Evolutionary conservation across 805 yeast species (phyloP).

Genomic region (Dipodascus albidus): DNA sequence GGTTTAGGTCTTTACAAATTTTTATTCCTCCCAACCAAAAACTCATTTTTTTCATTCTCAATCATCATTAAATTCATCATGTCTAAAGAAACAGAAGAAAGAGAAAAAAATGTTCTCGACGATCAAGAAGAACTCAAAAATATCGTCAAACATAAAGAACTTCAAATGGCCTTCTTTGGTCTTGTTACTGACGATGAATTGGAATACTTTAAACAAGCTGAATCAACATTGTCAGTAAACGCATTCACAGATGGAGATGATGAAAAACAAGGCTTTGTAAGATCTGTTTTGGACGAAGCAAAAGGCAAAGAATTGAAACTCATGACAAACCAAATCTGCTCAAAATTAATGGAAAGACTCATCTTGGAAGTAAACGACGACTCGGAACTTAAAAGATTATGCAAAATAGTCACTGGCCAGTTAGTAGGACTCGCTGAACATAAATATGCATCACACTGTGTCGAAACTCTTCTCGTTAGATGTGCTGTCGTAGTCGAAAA

Average conservation of each 20-base stretch:
- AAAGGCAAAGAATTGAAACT: slow-evolving; percentile 83
- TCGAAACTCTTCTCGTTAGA: slow-evolving; percentile 73
- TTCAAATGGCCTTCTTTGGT: slow-evolving; percentile 57
- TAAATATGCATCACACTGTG: slow-evolving; percentile 86
- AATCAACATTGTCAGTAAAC: slow-evolving; percentile 69
- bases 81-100: background rate
- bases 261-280: slow-evolving; percentile 61
- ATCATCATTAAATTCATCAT: background rate
- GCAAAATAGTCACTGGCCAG: slow-evolving; percentile 59
- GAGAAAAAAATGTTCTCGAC: background rate
- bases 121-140: background rate
- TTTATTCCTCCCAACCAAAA: background rate
- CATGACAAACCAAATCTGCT: slow-evolving; percentile 89
- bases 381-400: slow-evolving; percentile 51
- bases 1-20: background rate
- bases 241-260: slow-evolving; percentile 57
- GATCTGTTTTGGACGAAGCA: slow-evolving; percentile 74
- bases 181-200: slow-evolving; percentile 72
- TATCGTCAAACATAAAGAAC: background rate
- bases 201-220: slow-evolving; percentile 90
- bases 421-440: slow-evolving; percentile 71
- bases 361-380: slow-evolving; percentile 52
- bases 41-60: background rate
- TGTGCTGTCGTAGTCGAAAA: slow-evolving; percentile 64
- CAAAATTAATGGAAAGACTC: slow-evolving; percentile 81